phyloP scores from a whole-genome alignment of 352 stramenopile genomes.

The Phytophthora hybrid region DNA sequence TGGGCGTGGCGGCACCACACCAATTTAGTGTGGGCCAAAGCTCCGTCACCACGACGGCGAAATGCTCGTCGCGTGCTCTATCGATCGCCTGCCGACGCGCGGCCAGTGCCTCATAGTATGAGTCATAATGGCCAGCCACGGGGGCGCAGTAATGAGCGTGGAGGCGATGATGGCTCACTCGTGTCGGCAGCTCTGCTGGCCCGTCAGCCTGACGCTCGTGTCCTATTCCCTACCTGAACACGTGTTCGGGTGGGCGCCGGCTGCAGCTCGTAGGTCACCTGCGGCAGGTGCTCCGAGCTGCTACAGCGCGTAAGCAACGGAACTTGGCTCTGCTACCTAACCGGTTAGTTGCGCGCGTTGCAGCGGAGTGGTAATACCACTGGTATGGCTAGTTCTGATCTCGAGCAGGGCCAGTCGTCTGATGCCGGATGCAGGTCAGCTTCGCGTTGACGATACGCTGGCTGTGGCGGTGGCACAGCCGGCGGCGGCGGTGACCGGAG shows the following conservation, averaged over 20 bases:
- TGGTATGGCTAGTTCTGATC: not conserved
- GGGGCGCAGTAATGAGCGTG: constrained; percentile 17
- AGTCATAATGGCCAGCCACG: constrained; percentile 1
- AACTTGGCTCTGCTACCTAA: no score
- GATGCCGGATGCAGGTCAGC: not conserved
- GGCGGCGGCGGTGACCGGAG: not conserved
- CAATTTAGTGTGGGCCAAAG: no score
- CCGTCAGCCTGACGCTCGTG: not conserved
- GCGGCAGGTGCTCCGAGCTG: no score
- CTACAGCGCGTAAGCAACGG: no score
- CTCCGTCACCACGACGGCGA: no score
- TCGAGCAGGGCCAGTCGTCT: not conserved
- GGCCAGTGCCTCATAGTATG: not conserved
- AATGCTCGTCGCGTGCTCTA: no score
- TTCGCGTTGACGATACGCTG: not conserved
- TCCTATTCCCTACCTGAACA: constrained; percentile 22
- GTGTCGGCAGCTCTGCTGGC: not conserved
- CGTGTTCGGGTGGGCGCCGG: constrained; percentile 23
- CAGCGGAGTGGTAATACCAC: no score
- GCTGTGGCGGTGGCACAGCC: no score
- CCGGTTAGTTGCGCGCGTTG: no score
- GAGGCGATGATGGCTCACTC: constrained; percentile 14
- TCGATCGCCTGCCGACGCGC: no score
- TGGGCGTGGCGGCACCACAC: not conserved
- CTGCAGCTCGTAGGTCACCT: not conserved